These are phyloP conservation scores for Acanthochlamys bracteata DNA, from an alignment of 106 monocot genomes.

Conservation along the genomic window DNA sequence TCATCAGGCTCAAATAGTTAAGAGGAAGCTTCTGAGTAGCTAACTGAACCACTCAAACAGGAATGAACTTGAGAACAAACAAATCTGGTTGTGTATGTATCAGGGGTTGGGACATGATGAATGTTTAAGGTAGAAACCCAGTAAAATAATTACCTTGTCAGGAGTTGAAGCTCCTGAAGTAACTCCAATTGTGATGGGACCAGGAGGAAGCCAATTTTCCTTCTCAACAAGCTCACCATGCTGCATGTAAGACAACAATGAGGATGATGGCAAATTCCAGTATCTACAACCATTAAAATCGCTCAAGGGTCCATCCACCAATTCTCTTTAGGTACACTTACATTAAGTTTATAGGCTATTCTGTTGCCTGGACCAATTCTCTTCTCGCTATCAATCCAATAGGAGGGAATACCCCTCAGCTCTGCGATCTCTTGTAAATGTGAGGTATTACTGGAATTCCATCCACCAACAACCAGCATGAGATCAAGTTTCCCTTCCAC, in stretches of 20 bases:
- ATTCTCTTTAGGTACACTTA: slow-evolving; percentile 13
- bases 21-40: neutral
- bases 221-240: slow-evolving; percentile 79
- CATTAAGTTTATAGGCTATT: slow-evolving; percentile 63
- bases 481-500: slow-evolving; percentile 91
- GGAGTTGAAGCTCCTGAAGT: slow-evolving; percentile 88
- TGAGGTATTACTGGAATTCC: slow-evolving; percentile 98
- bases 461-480: slow-evolving; percentile 92
- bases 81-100: neutral
- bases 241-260: slow-evolving; percentile 14
- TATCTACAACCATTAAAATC: neutral
- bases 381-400: slow-evolving; percentile 87
- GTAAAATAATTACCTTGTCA: slow-evolving; percentile 44
- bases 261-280: neutral
- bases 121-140: too few species aligned
- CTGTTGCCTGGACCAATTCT: slow-evolving; percentile 95
- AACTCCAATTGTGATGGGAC: slow-evolving; percentile 65
- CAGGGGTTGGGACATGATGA: too few species aligned
- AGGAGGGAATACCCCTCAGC: slow-evolving; percentile 74
- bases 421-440: slow-evolving; percentile 99
- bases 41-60: neutral
- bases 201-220: slow-evolving; percentile 54
- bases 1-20: neutral
- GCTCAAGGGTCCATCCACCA: neutral
- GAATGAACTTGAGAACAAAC: neutral